Conservation (phyloP, 768 basidiomycete species). For the Fomitopsis pulvina region DNA sequence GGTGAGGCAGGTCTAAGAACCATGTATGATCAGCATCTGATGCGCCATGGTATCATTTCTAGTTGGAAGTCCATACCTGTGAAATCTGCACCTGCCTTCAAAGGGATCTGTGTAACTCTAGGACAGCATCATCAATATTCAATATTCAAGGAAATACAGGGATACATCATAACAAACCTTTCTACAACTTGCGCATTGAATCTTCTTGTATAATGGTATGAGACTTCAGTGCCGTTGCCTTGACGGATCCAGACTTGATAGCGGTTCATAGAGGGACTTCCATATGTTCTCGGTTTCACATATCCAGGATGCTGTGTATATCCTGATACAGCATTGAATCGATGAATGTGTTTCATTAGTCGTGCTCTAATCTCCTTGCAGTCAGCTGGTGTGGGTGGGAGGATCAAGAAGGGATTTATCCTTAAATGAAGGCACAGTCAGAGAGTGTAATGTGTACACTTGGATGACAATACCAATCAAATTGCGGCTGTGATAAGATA, state of each 20-base stretch:
- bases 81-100: constrained; percentile 41
- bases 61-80: constrained; percentile 28
- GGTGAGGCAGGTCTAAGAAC: constrained; percentile 35
- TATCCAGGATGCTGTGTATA: constrained; percentile 37
- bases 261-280: constrained; percentile 33
- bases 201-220: constrained; percentile 50
- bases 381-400: constrained; percentile 29
- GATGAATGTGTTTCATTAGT: constrained; percentile 33
- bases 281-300: constrained; percentile 35
- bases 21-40: too few species aligned
- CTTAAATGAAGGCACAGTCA: too few species aligned
- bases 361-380: constrained; percentile 30
- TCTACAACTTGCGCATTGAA: constrained; percentile 41
- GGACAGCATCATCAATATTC: too few species aligned
- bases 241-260: constrained; percentile 38
- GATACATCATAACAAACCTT: constrained; percentile 31
- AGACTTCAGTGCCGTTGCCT: constrained; percentile 28
- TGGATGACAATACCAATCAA: constrained; percentile 52
- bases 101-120: constrained; percentile 55
- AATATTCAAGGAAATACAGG: too few species aligned
- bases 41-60: background rate
- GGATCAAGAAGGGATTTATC: constrained; percentile 48
- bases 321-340: constrained; percentile 33
- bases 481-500: constrained; percentile 48
- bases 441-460: background rate